Base-by-base conservation (phyloP, 176 grass and related monocot species). In the Bothriochloa decipiens region DNA sequence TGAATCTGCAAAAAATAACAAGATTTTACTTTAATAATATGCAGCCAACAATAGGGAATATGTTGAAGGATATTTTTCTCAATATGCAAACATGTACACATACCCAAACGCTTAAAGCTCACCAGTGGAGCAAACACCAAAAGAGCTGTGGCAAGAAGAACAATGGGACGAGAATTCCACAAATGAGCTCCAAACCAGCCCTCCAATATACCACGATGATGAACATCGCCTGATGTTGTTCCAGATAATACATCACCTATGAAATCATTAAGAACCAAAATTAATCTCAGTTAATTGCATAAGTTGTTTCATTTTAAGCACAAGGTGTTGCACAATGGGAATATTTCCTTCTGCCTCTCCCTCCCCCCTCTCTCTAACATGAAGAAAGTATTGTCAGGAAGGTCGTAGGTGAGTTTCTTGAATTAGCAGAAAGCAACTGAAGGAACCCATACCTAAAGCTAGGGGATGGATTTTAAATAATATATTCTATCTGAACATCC, bases 161-260 rank as follows among this genome's bases (percentile, higher is more conserved):
- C 89, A 74, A 99, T 75, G 41, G 84, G 20, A 47, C 96, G 96
- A 50, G 87, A 85, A 86, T 88, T 94, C 93, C 96, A 99, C 82
- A 87, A 76, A 43, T 91, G 93, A 73, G 76, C 78, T 71, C 93
- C 96, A 90, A 99, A 99, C 96, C 96, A 99, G 72, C 91, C 88
- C 92, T 99, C 96, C 78, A 99, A 82, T 71, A 99, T 78, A 33
- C 96, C 96, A 76, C 69, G 67, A 70, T 99, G 96, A 86, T 92
- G 93, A 74, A 87, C 53, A 26, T 88, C 88, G 1, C 53, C 84
- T 53, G 96, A 89, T n/a, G 93, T 92, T 72, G 93, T 99, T 85
- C 96, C 96, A 47, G 93, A 99, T 64, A 99, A 72, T 50, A 99
- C 93, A 87, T 99, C 93, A 83, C 92, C 95, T 97, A 37, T 75